Evolutionary conservation across 1,284 basidiomycete genomes (phyloP).

Genomic region (Coniophora puteana): DNA sequence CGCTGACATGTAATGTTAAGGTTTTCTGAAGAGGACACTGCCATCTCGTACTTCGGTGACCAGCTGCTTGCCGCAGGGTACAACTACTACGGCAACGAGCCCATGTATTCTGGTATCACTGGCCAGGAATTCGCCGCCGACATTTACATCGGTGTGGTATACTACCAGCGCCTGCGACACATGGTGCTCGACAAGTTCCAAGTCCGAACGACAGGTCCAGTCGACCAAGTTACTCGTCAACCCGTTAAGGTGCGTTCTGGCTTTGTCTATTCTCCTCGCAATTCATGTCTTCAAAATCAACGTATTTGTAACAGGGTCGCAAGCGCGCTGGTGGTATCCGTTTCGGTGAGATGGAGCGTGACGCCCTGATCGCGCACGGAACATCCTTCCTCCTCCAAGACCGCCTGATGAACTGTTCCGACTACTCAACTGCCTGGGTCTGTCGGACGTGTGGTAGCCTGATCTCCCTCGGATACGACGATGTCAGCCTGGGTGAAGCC

Average conservation of each 20-base stretch:
- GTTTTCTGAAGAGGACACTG: constrained; percentile 95
- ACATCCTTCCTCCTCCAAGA: constrained; percentile 98
- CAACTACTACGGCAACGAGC: constrained; percentile 99
- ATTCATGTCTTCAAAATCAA: constrained; percentile 6
- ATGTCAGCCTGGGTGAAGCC: constrained; percentile 68
- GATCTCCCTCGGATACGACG: constrained; percentile 93
- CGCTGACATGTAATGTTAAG: constrained; percentile 37
- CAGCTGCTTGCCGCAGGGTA: constrained; percentile 94
- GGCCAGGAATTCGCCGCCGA: constrained; percentile 98
- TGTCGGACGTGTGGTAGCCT: constrained; percentile 95
- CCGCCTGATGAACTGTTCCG: constrained; percentile 99
- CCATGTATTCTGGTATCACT: constrained; percentile 99
- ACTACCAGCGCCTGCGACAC: constrained; percentile 97
- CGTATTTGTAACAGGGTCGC: constrained; percentile 63
- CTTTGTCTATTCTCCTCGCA: constrained; percentile 1
- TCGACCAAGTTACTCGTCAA: constrained; percentile 93
- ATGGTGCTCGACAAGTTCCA: constrained; percentile 99
- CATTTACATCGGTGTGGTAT: constrained; percentile 97
- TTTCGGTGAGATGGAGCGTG: constrained; percentile 99
- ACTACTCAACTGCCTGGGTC: constrained; percentile 98
- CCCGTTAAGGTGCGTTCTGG: constrained; percentile 82
- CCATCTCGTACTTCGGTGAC: constrained; percentile 95
- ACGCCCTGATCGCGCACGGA: constrained; percentile 97
- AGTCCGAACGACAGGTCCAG: constrained; percentile 96
- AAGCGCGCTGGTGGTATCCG: constrained; percentile 99